Base-by-base conservation (phyloP, 305 asterid genomes). In the Rubia peregrina region DNA sequence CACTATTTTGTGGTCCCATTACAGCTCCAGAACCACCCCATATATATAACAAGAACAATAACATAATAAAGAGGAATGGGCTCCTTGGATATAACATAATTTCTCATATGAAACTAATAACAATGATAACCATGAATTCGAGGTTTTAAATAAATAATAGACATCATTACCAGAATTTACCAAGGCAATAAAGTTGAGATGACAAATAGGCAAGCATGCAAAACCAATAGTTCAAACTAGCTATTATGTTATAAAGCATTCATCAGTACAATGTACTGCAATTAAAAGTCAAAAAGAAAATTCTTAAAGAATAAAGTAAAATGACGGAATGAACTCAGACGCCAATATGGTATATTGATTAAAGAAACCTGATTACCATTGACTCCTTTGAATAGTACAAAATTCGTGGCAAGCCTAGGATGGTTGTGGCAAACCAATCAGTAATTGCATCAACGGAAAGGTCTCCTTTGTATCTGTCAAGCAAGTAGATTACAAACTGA, bases 371-470 rank as follows among this genome's bases (percentile, higher is more conserved):
- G 77, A 84, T 81, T 91, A 95, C 99, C 97, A 95, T 24, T 60
- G 99, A 83, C 82, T 95, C 99, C 89, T 86, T 90, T 0, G 93
- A 82, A 80, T 88, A 85, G 82, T 88, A 95, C 65, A 77, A 84
- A 70, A 95, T 95, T 71, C 97, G 96, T 57, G 98, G 98, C 86
- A 90, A 79, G 68, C 71, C 87, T 69, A 95, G 87, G 81, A 87
- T 85, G 82, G 75, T 80, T 66, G 95, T 84, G 14, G 94, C 94
- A 78, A 95, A 67, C 99, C 99, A 95, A 77, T 95, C 93, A 44
- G 97, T 86, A 75, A 91, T 79, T 69, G 90, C 83, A 84, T 91
- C 98, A 75, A 95, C 86, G 49, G 98, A 91, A 76, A 88, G 90
- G 78, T 88, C 95, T 63, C 87, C 94, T 53, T 77, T 83, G 72